These are phyloP conservation scores for Vanilla planifolia DNA, from an alignment of 106 monocot genomes.

Conservation along the genomic window DNA sequence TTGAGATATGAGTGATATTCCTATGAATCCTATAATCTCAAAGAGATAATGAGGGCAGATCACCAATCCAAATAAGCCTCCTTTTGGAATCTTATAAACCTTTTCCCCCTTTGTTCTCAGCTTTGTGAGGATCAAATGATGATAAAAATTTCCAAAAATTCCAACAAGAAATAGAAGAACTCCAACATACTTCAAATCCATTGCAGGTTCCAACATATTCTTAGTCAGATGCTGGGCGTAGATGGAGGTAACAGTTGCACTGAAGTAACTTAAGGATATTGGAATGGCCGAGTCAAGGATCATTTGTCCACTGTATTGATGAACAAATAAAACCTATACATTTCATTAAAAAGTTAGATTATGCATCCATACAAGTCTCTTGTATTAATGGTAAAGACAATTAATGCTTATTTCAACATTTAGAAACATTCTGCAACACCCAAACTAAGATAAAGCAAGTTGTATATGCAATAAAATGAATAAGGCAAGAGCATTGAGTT, in stretches of 20 bases:
- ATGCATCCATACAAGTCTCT: too few relatives aligned
- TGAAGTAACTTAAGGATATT: slow-evolving; percentile 48
- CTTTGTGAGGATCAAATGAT: slow-evolving; percentile 62
- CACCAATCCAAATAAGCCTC: slow-evolving; percentile 64
- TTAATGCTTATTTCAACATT: too few relatives aligned
- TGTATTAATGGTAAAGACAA: too few relatives aligned
- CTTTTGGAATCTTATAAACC: slow-evolving; percentile 63
- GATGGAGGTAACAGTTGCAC: slow-evolving; percentile 27
- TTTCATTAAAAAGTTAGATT: neutral
- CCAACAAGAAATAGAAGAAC: slow-evolving; percentile 50
- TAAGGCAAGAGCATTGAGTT: too few relatives aligned
- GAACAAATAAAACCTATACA: slow-evolving; percentile 64
- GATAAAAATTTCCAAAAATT: slow-evolving; percentile 74
- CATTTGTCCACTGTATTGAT: slow-evolving; percentile 55
- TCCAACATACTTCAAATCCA: slow-evolving; percentile 43
- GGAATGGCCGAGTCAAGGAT: slow-evolving; percentile 16
- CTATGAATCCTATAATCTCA: slow-evolving; percentile 52
- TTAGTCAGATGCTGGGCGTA: slow-evolving; percentile 54
- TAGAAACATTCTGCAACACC: too few relatives aligned
- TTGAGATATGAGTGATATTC: slow-evolving; percentile 54
- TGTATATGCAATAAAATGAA: too few relatives aligned
- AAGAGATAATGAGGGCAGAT: slow-evolving; percentile 91
- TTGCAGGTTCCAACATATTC: slow-evolving; percentile 26
- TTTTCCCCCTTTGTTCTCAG: slow-evolving; percentile 55
- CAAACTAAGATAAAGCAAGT: too few relatives aligned